Base-by-base conservation (phyloP, 176 grass and related monocot species). In the Phragmites australis region DNA sequence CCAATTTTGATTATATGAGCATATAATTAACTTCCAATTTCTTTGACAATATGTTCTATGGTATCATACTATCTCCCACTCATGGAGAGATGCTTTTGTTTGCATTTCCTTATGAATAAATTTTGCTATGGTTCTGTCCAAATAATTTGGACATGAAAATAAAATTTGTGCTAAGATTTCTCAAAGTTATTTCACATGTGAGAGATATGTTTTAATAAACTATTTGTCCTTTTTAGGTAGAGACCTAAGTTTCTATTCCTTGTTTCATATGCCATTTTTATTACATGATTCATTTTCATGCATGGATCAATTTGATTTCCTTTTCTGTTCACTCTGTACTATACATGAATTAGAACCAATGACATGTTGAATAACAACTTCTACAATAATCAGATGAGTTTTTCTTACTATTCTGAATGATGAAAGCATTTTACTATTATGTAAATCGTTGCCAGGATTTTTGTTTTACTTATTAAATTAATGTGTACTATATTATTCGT, bases 401-500 rank as follows among this genome's bases (percentile, higher is more conserved):
- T 22, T 19, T 27, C 2, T 61, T 69, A 30, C 69, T 75, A 26
- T 9, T 8, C 21, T 48, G 16, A 84, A 75, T 65, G 64, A 2
- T 27, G 46, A 68, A 82, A 75, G 6, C 30, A 37, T 49, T 84
- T 39, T 48, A 29, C 17, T 63, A 27, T 22, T 63, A 49, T 4
- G 14, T 67, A 49, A 50, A 39, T 70, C 26, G 11, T 63, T 71
- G 50, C 54, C 25, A 42, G 21, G 3, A 50, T 90, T 85, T 43
- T 44, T 0, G 6, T 65, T 63, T 1, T 51, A 55, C 75, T 61
- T 17, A 51, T 19, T 15, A 74, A 87, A 8, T 86, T 83, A 59
- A 58, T 69, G 11, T 78, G 42, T 46, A 64, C 53, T 74, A 29
- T 19, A 15, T 58, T 80, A 6, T 79, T 76, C 49, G 74, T 9